Percentiles rank a stretch among this genome's conserved stretches.
Conservation (phyloP, 352 stramenopile species). For the Phytophthora agathidicida region DNA sequence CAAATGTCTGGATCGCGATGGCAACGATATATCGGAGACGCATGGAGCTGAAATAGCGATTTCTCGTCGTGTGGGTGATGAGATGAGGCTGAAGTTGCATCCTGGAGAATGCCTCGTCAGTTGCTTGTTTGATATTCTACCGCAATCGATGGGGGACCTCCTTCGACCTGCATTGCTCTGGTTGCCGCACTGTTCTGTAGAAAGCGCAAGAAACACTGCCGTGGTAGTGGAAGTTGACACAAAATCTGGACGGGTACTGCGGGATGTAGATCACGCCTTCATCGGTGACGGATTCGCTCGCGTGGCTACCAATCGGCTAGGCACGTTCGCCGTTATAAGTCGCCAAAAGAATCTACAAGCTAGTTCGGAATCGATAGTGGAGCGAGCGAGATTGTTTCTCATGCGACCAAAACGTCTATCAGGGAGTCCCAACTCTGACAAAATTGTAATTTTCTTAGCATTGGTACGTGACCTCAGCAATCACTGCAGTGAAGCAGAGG, state of each 20-base stretch:
- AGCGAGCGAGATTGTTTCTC: constrained; percentile 18
- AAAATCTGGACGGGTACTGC: constrained; percentile 26
- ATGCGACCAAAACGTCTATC: constrained; percentile 14
- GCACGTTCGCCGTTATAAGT: constrained; percentile 27
- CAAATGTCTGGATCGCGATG: constrained; percentile 41
- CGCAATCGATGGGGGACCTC: constrained; percentile 33
- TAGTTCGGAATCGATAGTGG: constrained; percentile 1
- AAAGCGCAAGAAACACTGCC: constrained; percentile 1
- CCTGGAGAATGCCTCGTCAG: constrained; percentile 49
- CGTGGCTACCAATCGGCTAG: constrained; percentile 21
- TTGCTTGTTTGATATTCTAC: constrained; percentile 48
- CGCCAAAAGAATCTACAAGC: constrained; percentile 1
- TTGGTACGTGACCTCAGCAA: constrained; percentile 18
- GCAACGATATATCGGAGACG: constrained; percentile 52
- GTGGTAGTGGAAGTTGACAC: constrained; percentile 37
- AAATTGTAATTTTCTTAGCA: constrained; percentile 8
- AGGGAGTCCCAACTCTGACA: neutral
- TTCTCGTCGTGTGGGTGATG: neutral
- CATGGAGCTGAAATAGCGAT: constrained; percentile 60
- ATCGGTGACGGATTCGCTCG: constrained; percentile 10
- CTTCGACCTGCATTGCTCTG: constrained; percentile 35
- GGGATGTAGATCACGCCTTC: constrained; percentile 15
- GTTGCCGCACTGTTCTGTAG: constrained; percentile 32
- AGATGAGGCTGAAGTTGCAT: constrained; percentile 15
- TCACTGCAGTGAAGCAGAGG: constrained; percentile 12